Evolutionary conservation across 345 rosid genomes (phyloP), one percentile per base, ranked within the genome.

Genomic region (Camelina hispida): DNA sequence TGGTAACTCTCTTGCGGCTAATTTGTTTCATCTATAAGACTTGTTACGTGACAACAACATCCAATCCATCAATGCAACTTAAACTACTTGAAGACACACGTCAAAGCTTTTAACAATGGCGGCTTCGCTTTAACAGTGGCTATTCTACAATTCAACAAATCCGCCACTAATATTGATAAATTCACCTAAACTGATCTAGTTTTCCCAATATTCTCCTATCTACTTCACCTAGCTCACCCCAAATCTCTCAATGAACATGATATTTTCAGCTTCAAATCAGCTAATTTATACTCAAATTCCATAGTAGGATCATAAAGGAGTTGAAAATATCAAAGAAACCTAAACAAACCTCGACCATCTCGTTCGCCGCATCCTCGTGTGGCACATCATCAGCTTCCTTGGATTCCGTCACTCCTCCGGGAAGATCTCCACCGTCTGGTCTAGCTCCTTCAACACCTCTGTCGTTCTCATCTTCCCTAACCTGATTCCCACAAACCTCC

Each of bases 341-440:
- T 0, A 25, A 43, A 6, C 23, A 59, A 63, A 88, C 88, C 87
- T 75, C 84, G 9, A 28, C 66, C 52, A 59, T 75, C 9, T 66
- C 65, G 34, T 73, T 83, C 1, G 58, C 62, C 5, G 23, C 81
- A 62, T 72, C 81, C 23, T 44, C 66, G 13, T 56, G 77, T 51
- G 48, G 73, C 15, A 35, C 38, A 63, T 30, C 42, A 58, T 40
- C 43, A 2, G 67, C 38, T 43, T 52, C 83, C 38, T 71, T 74
- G 35, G 46, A 69, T 56, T 67, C 73, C 34, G 14, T 67, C 51
- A 66, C 78, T 63, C 8, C 42, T 20, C 16, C 28, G 8, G 25
- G 6, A 56, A 38, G 60, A 79, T 57, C 80, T 30, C 55, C 69
- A 37, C 68, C 72, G 23, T 59, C 74, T 42, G 44, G 60, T 57